A percentile compares a stretch with the other conserved stretches of the same genome.
Conservation (phyloP, 1,284 basidiomycete genomes). For the Phylloboletellus chloephorus region DNA sequence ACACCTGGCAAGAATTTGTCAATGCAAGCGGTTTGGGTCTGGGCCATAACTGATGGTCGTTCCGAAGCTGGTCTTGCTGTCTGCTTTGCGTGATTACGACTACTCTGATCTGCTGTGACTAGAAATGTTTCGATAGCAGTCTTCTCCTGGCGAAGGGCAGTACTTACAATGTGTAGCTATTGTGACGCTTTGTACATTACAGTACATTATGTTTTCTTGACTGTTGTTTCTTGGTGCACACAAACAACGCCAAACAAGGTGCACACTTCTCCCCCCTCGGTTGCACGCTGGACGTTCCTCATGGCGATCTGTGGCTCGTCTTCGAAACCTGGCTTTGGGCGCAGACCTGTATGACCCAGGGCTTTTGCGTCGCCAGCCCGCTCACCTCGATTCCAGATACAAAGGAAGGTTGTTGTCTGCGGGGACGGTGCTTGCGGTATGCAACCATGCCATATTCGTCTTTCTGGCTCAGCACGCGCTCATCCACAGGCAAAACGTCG, state of each 20-base stretch:
- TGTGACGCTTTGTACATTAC: conserved; percentile 6
- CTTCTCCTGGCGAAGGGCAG: conserved; percentile 1
- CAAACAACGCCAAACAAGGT: conserved; percentile 25
- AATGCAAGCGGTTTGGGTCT: conserved; percentile 25
- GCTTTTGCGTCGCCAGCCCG: conserved; percentile 1
- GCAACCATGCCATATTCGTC: conserved; percentile 15
- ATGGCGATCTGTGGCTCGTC: conserved; percentile 54
- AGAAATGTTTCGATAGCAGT: conserved; percentile 13
- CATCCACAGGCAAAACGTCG: conserved; percentile 65
- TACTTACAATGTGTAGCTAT: conserved; percentile 18
- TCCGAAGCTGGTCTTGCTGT: conserved; percentile 5
- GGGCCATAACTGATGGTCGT: conserved; percentile 16
- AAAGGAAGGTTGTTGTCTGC: conserved; percentile 75
- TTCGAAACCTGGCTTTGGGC: conserved; percentile 46
- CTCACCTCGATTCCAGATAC: conserved; percentile 39
- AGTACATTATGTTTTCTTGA: conserved; percentile 23
- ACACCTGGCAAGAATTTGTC: conserved; percentile 58
- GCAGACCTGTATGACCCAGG: conserved; percentile 43
- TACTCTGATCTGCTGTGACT: conserved; percentile 8
- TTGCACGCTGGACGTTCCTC: conserved; percentile 9
- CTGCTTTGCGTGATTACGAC: neutral
- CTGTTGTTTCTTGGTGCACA: neutral
- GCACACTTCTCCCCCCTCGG: conserved; percentile 7
- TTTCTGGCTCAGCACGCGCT: conserved; percentile 18
- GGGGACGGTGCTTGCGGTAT: conserved; percentile 91